These are phyloP conservation scores for Penicillium simplicissimum DNA, from an alignment of 495 filamentous ascomycete genomes.

Conservation along the genomic window DNA sequence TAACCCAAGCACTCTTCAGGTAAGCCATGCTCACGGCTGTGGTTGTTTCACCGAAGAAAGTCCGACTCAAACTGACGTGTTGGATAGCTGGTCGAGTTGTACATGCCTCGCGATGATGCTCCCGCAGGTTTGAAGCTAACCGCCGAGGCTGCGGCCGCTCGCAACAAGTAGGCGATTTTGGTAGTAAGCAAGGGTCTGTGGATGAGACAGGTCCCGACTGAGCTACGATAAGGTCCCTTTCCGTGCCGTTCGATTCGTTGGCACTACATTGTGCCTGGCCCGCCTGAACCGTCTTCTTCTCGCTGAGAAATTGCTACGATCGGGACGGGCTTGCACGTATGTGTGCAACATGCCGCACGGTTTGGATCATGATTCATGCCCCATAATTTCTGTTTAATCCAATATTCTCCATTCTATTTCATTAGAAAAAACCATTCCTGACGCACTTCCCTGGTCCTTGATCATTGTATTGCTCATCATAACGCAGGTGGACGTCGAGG, in stretches of 20 bases:
- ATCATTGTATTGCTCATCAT: background rate
- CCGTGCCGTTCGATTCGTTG: background rate
- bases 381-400: background rate
- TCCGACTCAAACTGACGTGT: constrained; percentile 23
- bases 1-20: constrained; percentile 44
- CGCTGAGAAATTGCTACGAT: background rate
- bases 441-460: background rate
- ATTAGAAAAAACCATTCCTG: background rate
- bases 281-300: background rate
- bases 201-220: background rate
- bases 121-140: constrained; percentile 67
- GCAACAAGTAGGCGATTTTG: constrained; percentile 53
- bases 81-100: constrained; percentile 77
- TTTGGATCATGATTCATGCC: background rate
- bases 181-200: background rate
- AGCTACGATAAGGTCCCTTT: background rate
- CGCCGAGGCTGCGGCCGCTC: constrained; percentile 64
- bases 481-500: background rate
- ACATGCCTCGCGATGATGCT: constrained; percentile 80
- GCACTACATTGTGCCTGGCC: background rate
- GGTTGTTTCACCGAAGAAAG: background rate
- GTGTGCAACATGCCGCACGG: background rate
- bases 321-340: background rate
- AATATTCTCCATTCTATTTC: background rate
- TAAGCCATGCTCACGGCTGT: constrained; percentile 20